Evolutionary conservation across 116 monocot genomes (phyloP).

Genomic region (Zostera marina): DNA sequence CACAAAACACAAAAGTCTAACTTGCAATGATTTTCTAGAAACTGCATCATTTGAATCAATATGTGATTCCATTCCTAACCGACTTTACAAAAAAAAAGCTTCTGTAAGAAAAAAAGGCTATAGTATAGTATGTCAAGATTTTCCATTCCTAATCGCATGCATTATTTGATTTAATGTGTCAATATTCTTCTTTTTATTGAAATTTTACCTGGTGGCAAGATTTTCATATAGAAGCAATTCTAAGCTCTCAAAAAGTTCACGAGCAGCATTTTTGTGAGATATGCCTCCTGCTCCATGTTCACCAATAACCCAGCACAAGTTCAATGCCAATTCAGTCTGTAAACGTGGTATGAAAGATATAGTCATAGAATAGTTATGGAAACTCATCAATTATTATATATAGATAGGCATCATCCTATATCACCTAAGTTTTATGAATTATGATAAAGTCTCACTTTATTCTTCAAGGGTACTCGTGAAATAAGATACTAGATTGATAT

Average conservation of each 20-base stretch:
- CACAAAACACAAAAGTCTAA: slow-evolving; percentile 78
- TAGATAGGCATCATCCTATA: neutral
- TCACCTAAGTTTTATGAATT: too few species aligned
- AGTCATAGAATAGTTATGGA: neutral
- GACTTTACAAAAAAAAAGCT: slow-evolving; percentile 24
- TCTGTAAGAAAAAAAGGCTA: neutral
- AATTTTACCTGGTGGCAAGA: slow-evolving; percentile 62
- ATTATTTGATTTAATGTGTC: too few species aligned
- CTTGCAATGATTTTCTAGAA: slow-evolving; percentile 53
- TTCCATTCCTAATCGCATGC: too few species aligned
- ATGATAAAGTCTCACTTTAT: too few species aligned
- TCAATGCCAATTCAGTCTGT: slow-evolving; percentile 78
- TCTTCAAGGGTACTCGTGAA: too few species aligned
- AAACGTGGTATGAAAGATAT: neutral
- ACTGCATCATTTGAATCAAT: slow-evolving; percentile 25
- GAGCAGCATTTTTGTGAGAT: slow-evolving; percentile 64
- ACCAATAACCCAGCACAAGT: slow-evolving; percentile 94
- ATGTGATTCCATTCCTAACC: slow-evolving; percentile 47
- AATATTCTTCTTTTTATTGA: too few species aligned
- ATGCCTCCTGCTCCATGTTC: slow-evolving; percentile 85
- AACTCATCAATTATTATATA: neutral
- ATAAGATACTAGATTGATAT: too few species aligned
- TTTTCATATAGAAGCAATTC: slow-evolving; percentile 93
- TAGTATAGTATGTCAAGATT: neutral
- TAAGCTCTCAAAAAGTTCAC: slow-evolving; percentile 85